Evolutionary conservation across 805 yeast genomes (phyloP), one percentile per base, ranked within the genome.

Genomic region (Pichia nanzhaoensis): DNA sequence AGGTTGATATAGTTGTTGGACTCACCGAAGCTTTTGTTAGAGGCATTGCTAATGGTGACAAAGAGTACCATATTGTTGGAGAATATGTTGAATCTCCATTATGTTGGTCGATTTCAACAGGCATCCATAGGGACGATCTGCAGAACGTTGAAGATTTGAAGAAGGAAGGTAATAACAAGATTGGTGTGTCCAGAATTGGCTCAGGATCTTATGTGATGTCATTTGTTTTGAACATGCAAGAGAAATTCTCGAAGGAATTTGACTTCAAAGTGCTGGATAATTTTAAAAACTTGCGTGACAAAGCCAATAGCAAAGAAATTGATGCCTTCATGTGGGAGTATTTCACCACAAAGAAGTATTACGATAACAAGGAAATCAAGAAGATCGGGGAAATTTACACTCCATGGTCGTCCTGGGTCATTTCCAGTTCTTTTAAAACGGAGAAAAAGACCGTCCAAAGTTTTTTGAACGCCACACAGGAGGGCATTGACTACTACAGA

Each of bases 271-370:
- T 83, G 16, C 68, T 81, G 51, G 70, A 79, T 52, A 85, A 75
- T 49, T 89, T 89, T 66, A 73, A 75, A 57, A 85, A 84, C 57
- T 71, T 89, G 56, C 73, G 97, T 50, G 86, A 78, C 51, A 80
- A 89, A 2, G 97, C 89, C 33, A 87, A 87, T 64, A 65, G 67
- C 19, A 63, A 61, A 27, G 60, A 70, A 18, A 71, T 82, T 31
- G 96, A 89, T 58, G 95, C 91, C 2, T 89, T 89, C 64, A 84
- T 90, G 95, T 89, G 97, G 97, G 97, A 89, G 58, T 75, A 84
- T 64, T 89, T 89, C 69, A 89, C 97, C 1, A 79, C 90, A 30
- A 89, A 89, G 59, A 78, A 77, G 60, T 89, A 85, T 67, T 87
- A 84, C 61, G 96, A 86, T 57, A 73, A 67, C 45, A 74, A 77